Evolutionary conservation across 2,329 filamentous ascomycete species (phyloP).

Genomic region (Penicillium sumatraense): DNA sequence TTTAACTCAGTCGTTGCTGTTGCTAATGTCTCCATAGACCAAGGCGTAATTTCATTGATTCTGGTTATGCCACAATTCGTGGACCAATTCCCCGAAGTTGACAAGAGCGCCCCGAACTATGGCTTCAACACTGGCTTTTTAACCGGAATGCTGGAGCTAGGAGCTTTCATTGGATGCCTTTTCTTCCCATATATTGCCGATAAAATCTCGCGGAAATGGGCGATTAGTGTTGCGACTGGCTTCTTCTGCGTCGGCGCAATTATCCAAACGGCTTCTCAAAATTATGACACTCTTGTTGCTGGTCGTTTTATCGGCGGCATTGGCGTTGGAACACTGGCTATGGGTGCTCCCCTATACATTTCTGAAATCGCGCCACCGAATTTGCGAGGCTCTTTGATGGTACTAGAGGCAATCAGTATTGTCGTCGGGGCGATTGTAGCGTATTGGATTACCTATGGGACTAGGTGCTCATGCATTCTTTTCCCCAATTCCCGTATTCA

Average conservation of each 20-base stretch:
- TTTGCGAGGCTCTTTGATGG: constrained; percentile 29
- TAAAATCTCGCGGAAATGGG: constrained; percentile 47
- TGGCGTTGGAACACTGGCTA: constrained; percentile 40
- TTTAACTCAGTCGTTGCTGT: too few species aligned
- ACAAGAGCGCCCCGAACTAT: constrained; percentile 28
- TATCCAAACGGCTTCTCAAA: constrained; percentile 38
- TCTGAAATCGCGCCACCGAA: constrained; percentile 48
- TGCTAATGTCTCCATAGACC: constrained; percentile 17
- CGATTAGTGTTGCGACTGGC: constrained; percentile 34
- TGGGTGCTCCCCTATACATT: constrained; percentile 56
- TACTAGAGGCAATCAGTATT: constrained; percentile 31
- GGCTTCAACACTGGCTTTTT: constrained; percentile 38
- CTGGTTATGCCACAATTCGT: constrained; percentile 55
- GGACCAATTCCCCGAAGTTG: constrained; percentile 44
- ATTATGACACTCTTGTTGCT: constrained; percentile 33
- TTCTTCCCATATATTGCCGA: constrained; percentile 47
- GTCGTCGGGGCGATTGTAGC: constrained; percentile 31
- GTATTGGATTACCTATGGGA: constrained; percentile 53
- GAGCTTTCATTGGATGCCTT: constrained; percentile 39
- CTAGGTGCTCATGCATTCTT: too few species aligned
- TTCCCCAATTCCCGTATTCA: too few species aligned
- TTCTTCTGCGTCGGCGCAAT: constrained; percentile 51
- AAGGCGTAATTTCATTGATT: constrained; percentile 44
- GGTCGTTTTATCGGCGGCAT: constrained; percentile 46
- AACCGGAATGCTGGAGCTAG: constrained; percentile 49